Percentiles rank a stretch among this genome's conserved stretches.
These are phyloP conservation scores for Amesomyces nigricolor DNA, from an alignment of 2,329 filamentous ascomycete genomes.

Conservation along the genomic window DNA sequence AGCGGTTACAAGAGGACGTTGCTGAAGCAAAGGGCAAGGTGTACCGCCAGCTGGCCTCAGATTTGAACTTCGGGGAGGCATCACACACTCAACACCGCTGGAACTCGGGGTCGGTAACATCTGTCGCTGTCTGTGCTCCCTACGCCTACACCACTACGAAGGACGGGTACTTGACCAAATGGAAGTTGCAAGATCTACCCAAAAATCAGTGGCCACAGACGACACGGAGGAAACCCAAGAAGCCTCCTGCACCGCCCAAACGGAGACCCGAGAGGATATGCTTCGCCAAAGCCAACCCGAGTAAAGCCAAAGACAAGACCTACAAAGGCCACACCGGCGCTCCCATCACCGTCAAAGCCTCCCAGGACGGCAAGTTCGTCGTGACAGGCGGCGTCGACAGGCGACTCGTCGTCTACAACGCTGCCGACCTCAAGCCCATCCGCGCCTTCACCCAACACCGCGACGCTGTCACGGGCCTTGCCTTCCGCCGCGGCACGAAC, in stretches of 20 bases:
- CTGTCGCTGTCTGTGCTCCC: conserved; percentile 70
- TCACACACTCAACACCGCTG: conserved; percentile 69
- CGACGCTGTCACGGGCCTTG: conserved; percentile 76
- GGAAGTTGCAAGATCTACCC: conserved; percentile 68
- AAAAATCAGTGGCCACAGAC: conserved; percentile 55
- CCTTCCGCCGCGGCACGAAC: conserved; percentile 81
- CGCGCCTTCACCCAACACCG: conserved; percentile 88
- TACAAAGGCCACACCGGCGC: conserved; percentile 72
- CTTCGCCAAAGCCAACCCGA: conserved; percentile 57
- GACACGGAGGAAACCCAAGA: conserved; percentile 53
- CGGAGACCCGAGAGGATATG: conserved; percentile 58
- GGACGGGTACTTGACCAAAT: conserved; percentile 80
- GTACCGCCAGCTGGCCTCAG: conserved; percentile 71
- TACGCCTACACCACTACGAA: conserved; percentile 86
- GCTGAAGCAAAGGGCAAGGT: conserved; percentile 86
- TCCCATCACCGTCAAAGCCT: conserved; percentile 81
- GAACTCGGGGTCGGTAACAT: conserved; percentile 72
- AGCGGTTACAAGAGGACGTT: conserved; percentile 84
- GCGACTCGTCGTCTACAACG: conserved; percentile 83
- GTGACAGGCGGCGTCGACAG: conserved; percentile 84
- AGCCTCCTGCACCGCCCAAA: conserved; percentile 52
- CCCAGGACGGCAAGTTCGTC: conserved; percentile 82
- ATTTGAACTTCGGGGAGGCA: conserved; percentile 64
- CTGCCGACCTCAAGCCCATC: conserved; percentile 68
- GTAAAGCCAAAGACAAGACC: conserved; percentile 54